Base-by-base conservation (phyloP, 805 yeast species). In the Ogataea pilisensis region DNA sequence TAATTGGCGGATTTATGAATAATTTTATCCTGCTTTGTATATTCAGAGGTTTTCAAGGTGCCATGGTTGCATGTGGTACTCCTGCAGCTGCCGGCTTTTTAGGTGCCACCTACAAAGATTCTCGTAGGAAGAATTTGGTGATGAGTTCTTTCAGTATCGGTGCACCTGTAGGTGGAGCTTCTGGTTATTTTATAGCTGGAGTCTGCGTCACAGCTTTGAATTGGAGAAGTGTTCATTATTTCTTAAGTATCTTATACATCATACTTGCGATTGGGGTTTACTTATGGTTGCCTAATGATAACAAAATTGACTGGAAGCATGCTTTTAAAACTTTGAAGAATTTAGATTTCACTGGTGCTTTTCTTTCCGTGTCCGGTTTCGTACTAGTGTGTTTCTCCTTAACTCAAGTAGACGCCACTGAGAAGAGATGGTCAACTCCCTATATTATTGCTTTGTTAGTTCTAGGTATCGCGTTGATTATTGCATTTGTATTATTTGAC, bases 71-170 rank as follows among this genome's bases (percentile, higher is more conserved):
- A 1, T 69, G 73, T 34, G 64, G 68, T 2, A 67, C 72, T 2
- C 76, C 78, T 4, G 69, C 76, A 5, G 66, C 72, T 26, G 74
- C 73, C 6, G 78, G 76, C 1, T 60, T 71, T 32, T 45, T 72
- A 1, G 73, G 76, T 1, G 54, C 73, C 4, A 55, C 58, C 4
- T 73, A 72, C 42, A 52, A 51, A 25, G 66, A 68, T 22, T 63
- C 72, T 0, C 46, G 48, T 29, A 45, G 76, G 28, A 70, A 70
- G 44, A 71, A 71, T 48, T 46, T 64, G 46, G 73, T 55, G 14
- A 57, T 70, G 67, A 69, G 74, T 29, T 53, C 64, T 25, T 68
- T 70, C 44, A 54, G 68, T 8, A 67, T 69, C 2, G 77, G 78
- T 5, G 75, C 76, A 2, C 78, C 78, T 2, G 50, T 69, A 5